Evolutionary conservation across 371 early-diverging fungal species (phyloP), one percentile per base, ranked within the genome.

Genomic region (Mortierella sp.): DNA sequence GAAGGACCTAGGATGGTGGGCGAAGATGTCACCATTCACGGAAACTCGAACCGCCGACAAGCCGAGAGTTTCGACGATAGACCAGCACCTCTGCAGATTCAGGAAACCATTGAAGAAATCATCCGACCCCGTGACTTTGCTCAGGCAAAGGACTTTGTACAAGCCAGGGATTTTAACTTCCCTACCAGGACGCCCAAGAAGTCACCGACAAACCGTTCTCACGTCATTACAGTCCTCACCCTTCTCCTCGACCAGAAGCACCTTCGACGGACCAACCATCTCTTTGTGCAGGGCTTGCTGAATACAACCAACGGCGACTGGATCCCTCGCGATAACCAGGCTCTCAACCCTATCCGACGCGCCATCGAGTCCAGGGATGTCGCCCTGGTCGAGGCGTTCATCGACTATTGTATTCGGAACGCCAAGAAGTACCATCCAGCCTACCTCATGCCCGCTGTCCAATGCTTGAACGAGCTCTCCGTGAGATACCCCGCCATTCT

Each of bases 391-490:
- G 77, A 80, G 48, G 79, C 80, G 0, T 86, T 86, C 31, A 73
- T 86, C 14, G 86, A 86, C 0, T 86, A 86, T 31, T 86, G 86
- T 43, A 82, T 86, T 73, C 72, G 70, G 71, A 82, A 86, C 57
- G 86, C 86, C 26, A 86, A 86, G 61, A 82, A 82, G 57, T 86
- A 86, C 53, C 86, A 86, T 24, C 86, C 86, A 11, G 77, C 86
- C 9, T 86, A 86, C 37, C 37, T 86, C 13, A 80, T 86, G 86
- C 86, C 86, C 14, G 82, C 86, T 0, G 78, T 86, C 11, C 86
- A 86, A 43, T 86, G 86, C 70, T 73, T 86, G 51, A 76, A 82
- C 48, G 82, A 82, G 48, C 77, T 86, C 40, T 79, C 86, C 6
- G 86, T 77, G 28, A 77, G 82, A 8, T 86, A 82, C 48, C 86